Evolutionary conservation across 306 rosid genomes (phyloP).

Genomic region (Vigna mungo): DNA sequence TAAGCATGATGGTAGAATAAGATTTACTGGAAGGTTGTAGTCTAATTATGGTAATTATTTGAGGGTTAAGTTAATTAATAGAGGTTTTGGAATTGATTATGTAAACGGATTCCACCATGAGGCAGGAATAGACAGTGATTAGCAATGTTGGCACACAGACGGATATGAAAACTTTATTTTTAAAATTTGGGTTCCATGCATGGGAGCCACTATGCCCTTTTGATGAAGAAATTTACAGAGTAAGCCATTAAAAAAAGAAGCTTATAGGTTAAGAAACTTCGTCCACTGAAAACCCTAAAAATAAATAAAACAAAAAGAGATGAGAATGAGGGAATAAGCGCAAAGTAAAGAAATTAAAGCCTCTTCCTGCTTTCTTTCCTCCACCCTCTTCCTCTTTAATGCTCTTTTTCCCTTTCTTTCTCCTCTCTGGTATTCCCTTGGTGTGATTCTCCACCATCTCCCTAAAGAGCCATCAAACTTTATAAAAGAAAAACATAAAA

Average conservation of each 20-base stretch:
- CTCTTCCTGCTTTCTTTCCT: conserved; percentile 62
- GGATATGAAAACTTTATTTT: conserved; percentile 16
- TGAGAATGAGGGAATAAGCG: conserved; percentile 75
- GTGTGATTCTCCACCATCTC: conserved; percentile 97
- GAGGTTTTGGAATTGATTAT: conserved; percentile 43
- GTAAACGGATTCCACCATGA: conserved; percentile 55
- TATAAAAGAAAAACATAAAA: conserved; percentile 67
- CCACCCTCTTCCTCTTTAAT: conserved; percentile 51
- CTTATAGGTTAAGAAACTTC: conserved; percentile 87
- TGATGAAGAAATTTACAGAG: conserved; percentile 49
- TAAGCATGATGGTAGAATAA: background rate
- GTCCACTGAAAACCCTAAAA: conserved; percentile 86
- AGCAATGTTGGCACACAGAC: conserved; percentile 41
- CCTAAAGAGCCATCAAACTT: conserved; percentile 92
- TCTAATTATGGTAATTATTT: conserved; percentile 29
- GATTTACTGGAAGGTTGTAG: conserved; percentile 6
- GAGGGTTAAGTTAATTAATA: background rate
- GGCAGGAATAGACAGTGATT: conserved; percentile 47
- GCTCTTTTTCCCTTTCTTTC: conserved; percentile 64
- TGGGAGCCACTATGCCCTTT: conserved; percentile 59
- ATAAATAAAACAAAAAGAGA: conserved; percentile 92
- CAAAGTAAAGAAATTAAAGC: conserved; percentile 82
- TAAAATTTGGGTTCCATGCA: conserved; percentile 53
- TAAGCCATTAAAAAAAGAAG: conserved; percentile 61
- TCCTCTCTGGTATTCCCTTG: conserved; percentile 92